Conservation (phyloP, 148 eudicot species). For the Suaeda aralocaspica region DNA sequence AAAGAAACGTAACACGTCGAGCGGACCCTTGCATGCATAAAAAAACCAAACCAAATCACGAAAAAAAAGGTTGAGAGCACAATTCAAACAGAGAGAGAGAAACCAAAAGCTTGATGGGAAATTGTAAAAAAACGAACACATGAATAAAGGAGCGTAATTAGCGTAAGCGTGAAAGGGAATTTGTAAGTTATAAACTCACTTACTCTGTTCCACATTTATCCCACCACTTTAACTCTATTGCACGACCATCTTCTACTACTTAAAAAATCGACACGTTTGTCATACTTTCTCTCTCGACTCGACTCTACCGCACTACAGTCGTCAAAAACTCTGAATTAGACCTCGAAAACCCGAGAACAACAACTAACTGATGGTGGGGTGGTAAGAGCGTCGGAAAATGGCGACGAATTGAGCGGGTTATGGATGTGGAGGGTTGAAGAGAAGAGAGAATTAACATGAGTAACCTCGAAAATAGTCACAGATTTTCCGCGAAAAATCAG, state of each 20-base stretch:
- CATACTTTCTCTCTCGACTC: not conserved
- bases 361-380: not conserved
- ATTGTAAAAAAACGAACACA: not conserved
- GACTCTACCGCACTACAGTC: not conserved
- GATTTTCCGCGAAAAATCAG: constrained; percentile 33
- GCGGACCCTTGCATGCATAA: not conserved
- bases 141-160: too few species aligned
- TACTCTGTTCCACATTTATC: too few species aligned
- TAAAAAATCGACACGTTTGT: too few species aligned
- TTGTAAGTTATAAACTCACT: too few species aligned
- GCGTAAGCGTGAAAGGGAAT: too few species aligned
- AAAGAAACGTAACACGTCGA: constrained; percentile 5
- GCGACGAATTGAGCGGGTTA: constrained; percentile 4
- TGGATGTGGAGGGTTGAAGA: constrained; percentile 16
- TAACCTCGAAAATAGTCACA: constrained; percentile 66
- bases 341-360: constrained; percentile 2
- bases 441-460: constrained; percentile 6
- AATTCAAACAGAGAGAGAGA: not conserved
- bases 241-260: not conserved
- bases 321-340: not conserved
- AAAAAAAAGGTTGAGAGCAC: not conserved
- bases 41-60: not conserved
- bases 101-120: not conserved
- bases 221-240: not conserved
- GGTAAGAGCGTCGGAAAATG: constrained; percentile 12